phyloP scores from a whole-genome alignment of 345 rosid genomes.

The Luvunga scandens region DNA sequence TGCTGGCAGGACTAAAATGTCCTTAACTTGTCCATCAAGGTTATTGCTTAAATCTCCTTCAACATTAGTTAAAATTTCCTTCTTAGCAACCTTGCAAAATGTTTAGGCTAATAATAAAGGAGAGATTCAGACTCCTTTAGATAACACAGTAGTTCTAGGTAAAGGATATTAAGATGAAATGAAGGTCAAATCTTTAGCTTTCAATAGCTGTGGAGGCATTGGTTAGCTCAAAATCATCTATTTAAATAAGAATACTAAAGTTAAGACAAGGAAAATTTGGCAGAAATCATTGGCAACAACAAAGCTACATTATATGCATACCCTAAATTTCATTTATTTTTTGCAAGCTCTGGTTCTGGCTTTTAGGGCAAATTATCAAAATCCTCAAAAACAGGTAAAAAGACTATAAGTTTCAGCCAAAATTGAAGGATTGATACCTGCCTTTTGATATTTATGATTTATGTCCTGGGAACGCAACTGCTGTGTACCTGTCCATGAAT shows the following conservation, averaged over 20 bases:
- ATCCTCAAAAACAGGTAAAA: neutral
- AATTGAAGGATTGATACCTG: neutral
- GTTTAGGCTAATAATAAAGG: neutral
- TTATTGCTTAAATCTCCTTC: conserved; percentile 20
- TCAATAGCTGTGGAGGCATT: neutral
- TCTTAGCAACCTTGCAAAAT: neutral
- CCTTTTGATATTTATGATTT: neutral
- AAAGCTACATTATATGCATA: neutral
- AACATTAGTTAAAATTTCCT: neutral
- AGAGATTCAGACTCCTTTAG: neutral
- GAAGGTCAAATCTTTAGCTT: neutral
- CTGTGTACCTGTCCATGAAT: neutral
- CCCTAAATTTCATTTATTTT: neutral
- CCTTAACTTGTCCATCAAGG: conserved; percentile 96
- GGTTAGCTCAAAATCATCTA: neutral
- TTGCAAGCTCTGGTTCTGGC: neutral
- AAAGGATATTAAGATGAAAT: neutral
- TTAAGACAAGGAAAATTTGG: neutral
- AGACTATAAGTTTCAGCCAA: neutral
- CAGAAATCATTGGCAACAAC: neutral
- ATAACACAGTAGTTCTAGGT: neutral
- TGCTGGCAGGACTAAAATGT: conserved; percentile 80
- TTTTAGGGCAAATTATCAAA: neutral
- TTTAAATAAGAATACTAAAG: neutral
- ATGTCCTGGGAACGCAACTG: neutral